A percentile compares a stretch with the other conserved stretches of the same genome.
Evolutionary conservation across 2,329 filamentous ascomycete species (phyloP).

Genomic region (Capronia epimyces): DNA sequence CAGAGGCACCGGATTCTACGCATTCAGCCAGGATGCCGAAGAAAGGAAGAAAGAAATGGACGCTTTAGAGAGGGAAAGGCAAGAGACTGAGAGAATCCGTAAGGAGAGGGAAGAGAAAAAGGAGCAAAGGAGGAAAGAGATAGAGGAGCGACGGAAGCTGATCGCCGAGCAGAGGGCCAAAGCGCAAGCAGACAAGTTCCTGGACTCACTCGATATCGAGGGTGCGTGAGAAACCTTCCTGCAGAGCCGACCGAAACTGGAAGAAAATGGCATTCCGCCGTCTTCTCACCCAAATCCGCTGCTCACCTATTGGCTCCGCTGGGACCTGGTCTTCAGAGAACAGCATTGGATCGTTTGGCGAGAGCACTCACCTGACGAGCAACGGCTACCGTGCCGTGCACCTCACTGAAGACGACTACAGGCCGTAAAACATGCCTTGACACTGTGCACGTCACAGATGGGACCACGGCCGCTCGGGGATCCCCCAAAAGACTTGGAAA

Average conservation of each 20-base stretch:
- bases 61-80: constrained; percentile 60
- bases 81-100: constrained; percentile 62
- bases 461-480: too few relatives aligned
- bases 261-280: too few relatives aligned
- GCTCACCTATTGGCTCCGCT: too few relatives aligned
- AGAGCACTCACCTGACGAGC: too few relatives aligned
- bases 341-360: too few relatives aligned
- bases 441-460: too few relatives aligned
- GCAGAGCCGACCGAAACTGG: background rate
- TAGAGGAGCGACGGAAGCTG: constrained; percentile 53
- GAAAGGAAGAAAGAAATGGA: constrained; percentile 68
- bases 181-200: constrained; percentile 66
- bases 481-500: too few relatives aligned
- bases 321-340: too few relatives aligned
- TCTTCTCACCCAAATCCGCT: too few relatives aligned
- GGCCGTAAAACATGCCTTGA: too few relatives aligned
- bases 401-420: too few relatives aligned
- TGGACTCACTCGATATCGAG: constrained; percentile 47
- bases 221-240: constrained; percentile 5
- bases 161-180: constrained; percentile 53
- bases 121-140: constrained; percentile 55
- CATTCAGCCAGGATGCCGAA: constrained; percentile 73
- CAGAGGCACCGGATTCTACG: constrained; percentile 87
- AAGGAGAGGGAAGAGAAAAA: constrained; percentile 52
- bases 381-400: too few relatives aligned